Evolutionary conservation across 2,329 filamentous ascomycete species (phyloP), one percentile per base, ranked within the genome.

Genomic region (Ophiocordyceps robertsii): DNA sequence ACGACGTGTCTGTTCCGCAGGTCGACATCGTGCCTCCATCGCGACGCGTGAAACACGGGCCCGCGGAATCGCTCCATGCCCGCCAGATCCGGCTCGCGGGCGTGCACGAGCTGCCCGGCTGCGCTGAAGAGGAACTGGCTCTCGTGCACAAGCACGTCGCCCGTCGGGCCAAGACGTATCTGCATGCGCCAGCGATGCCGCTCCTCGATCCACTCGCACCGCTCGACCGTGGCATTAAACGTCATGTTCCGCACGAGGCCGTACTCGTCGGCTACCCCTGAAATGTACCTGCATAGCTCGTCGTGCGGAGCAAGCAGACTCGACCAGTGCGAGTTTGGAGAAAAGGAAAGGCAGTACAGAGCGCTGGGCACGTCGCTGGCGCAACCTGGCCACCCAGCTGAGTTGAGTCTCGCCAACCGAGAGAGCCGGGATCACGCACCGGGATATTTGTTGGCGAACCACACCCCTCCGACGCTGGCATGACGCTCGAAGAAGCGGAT

Each of bases 391-490:
- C 7, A 27, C 6, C 16, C 12, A n/a, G 19, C 12, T 3, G 17
- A 17, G 33, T 36, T 6, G 24, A 27, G 24, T 9, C 24, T 16
- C 14, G 6, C 30, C 11, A 32, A 32, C 30, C 30, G 30, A 7
- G 5, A 35, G n/a, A 35, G 14, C 3, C 8, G 17, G 33, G 6
- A 35, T 14, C n/a, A 9, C 44, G 12, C 59, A 55, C 72, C 72
- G 10, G 73, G 77, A 56, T 82, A 82, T 29, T 67, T 63, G 53
- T 81, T 82, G 37, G 69, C 69, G 57, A 68, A 69, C 79, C 79
- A 83, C 1, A 77, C 81, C 9, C 79, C 79, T 30, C 78, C 78
- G 36, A 80, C 63, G 3, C 69, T 68, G 4, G 64, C 59, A 46
- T 75, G 64, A 11, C 72, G 64, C 21, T 82, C 79, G 46, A 80